phyloP scores from a whole-genome alignment of 1,284 basidiomycete genomes.

The Crucibulum parvulum region DNA sequence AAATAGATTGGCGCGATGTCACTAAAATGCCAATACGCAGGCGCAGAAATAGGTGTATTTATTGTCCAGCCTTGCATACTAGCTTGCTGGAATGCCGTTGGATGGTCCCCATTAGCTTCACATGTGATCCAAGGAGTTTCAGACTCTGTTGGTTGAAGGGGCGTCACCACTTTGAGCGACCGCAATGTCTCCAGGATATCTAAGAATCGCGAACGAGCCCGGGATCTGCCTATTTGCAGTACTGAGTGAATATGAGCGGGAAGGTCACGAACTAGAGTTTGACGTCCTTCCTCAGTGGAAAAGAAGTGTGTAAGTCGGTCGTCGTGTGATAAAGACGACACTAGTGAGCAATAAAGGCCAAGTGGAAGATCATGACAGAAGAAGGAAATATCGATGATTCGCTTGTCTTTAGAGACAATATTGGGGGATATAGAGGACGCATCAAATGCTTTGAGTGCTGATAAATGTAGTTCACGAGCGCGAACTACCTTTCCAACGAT shows the following conservation, averaged over 20 bases:
- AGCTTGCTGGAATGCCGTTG: constrained; percentile 52
- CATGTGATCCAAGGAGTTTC: constrained; percentile 52
- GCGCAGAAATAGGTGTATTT: constrained; percentile 50
- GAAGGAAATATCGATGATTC: constrained; percentile 62
- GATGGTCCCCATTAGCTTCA: constrained; percentile 43
- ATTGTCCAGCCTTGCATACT: constrained; percentile 50
- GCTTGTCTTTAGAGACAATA: constrained; percentile 58
- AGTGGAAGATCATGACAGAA: constrained; percentile 68
- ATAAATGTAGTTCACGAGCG: constrained; percentile 68
- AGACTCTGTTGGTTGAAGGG: constrained; percentile 53
- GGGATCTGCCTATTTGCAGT: constrained; percentile 62
- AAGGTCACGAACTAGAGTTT: constrained; percentile 56
- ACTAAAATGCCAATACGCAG: constrained; percentile 69
- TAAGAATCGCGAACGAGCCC: constrained; percentile 62
- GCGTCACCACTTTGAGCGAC: constrained; percentile 58
- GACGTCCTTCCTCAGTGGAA: constrained; percentile 48
- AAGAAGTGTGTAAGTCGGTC: constrained; percentile 60
- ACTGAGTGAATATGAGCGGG: constrained; percentile 52
- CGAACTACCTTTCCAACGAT: constrained; percentile 68
- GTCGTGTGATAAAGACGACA: constrained; percentile 58
- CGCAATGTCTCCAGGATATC: constrained; percentile 65
- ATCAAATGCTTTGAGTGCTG: constrained; percentile 56
- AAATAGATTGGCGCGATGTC: constrained; percentile 57
- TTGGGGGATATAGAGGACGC: constrained; percentile 38
- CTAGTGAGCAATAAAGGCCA: constrained; percentile 62